phyloP scores from a whole-genome alignment of 2,329 filamentous ascomycete species.

The Fusarium ambrosium region DNA sequence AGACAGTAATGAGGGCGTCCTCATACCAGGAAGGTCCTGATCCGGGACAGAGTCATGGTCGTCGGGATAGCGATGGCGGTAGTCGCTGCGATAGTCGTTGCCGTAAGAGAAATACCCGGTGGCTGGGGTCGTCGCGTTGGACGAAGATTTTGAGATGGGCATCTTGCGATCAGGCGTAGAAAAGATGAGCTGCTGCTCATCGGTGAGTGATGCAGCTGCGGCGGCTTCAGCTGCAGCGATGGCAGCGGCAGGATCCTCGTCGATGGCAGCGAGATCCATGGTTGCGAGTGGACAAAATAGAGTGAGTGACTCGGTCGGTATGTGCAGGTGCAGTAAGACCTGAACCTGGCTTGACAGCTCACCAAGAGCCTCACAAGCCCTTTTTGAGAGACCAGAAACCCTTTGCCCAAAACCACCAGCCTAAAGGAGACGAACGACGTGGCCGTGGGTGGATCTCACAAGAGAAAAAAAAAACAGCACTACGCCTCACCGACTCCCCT shows the following conservation, averaged over 20 bases:
- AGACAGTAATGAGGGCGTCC: constrained; percentile 49
- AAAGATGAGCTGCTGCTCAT: constrained; percentile 43
- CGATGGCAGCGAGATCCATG: constrained; percentile 46
- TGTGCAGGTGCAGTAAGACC: constrained; percentile 24
- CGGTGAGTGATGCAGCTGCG: constrained; percentile 36
- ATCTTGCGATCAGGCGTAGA: constrained; percentile 46
- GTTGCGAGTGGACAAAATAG: constrained; percentile 23
- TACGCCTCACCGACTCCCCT: constrained; percentile 41
- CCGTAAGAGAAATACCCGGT: constrained; percentile 43
- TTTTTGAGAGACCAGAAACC: constrained; percentile 32
- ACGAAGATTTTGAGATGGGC: constrained; percentile 32
- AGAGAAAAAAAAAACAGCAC: constrained; percentile 33
- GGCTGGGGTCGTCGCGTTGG: constrained; percentile 40
- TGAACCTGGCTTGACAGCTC: constrained; percentile 31
- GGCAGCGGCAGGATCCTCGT: constrained; percentile 46
- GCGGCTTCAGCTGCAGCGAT: constrained; percentile 42
- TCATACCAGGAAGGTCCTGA: constrained; percentile 39
- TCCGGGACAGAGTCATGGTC: constrained; percentile 40
- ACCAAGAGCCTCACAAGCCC: constrained; percentile 37
- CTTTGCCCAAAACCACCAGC: constrained; percentile 20
- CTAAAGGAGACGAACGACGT: constrained; percentile 41
- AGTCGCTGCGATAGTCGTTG: constrained; percentile 42
- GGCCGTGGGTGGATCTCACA: constrained; percentile 32
- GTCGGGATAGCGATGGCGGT: constrained; percentile 44
- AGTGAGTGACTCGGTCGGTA: constrained; percentile 14